A percentile compares a stretch with the other conserved stretches of the same genome.
phyloP scores from a whole-genome alignment of 2,329 filamentous ascomycete genomes.

The Verruconis gallopava region DNA sequence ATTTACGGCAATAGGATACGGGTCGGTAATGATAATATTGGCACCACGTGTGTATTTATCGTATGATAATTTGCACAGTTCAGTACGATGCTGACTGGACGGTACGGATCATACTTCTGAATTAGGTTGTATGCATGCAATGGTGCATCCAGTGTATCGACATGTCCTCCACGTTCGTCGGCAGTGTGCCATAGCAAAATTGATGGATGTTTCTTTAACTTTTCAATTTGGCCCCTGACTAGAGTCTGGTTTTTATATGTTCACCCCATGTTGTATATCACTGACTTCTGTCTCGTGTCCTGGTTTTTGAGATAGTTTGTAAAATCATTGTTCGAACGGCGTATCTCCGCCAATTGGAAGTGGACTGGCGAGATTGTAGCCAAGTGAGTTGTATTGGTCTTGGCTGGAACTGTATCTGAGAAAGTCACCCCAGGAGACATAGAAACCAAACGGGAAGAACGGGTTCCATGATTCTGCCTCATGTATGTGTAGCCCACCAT shows the following conservation, averaged over 20 bases:
- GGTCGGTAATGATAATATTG: constrained; percentile 48
- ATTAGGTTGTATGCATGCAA: constrained; percentile 31
- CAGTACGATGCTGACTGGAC: constrained; percentile 45
- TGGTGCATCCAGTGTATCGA: constrained; percentile 40
- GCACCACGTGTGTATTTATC: constrained; percentile 38
- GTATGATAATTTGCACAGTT: constrained; percentile 53
- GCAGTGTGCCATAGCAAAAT: constrained; percentile 37
- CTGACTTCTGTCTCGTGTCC: constrained; percentile 32
- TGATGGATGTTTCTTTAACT: constrained; percentile 21
- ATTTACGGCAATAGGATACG: constrained; percentile 48
- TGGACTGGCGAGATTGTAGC: constrained; percentile 36
- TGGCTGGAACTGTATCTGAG: constrained; percentile 24
- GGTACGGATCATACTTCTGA: constrained; percentile 43
- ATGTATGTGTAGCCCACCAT: constrained; percentile 32
- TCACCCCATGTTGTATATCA: constrained; percentile 35
- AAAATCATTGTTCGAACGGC: constrained; percentile 27
- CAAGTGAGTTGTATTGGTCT: constrained; percentile 26
- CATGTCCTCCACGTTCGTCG: constrained; percentile 44
- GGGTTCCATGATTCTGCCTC: constrained; percentile 15
- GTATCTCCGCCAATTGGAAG: constrained; percentile 27
- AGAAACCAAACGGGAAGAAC: constrained; percentile 35
- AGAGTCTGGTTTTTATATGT: constrained; percentile 27
- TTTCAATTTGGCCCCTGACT: constrained; percentile 26
- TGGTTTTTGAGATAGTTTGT: constrained; percentile 28
- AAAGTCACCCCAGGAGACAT: constrained; percentile 29